Evolutionary conservation across 345 rosid species (phyloP).

Genomic region (Salix exigua): DNA sequence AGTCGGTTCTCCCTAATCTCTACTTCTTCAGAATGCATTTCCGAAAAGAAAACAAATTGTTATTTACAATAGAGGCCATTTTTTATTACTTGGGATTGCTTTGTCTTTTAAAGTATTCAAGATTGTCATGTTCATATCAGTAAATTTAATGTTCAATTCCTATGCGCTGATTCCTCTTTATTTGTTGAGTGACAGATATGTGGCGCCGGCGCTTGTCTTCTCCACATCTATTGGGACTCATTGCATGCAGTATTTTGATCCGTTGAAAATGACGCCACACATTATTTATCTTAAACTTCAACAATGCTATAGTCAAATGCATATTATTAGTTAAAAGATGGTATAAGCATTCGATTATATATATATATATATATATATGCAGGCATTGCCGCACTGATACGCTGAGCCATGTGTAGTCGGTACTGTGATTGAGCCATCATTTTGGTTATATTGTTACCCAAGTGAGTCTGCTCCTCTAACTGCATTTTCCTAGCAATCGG

Average conservation of each 20-base stretch:
- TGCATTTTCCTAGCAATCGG: no score
- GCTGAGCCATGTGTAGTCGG: not conserved
- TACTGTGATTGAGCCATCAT: not conserved
- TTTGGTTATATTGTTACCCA: not conserved
- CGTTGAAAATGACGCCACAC: not conserved
- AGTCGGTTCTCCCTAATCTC: not conserved
- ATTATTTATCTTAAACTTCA: not conserved
- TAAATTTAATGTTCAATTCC: not conserved
- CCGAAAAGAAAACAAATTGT: not conserved
- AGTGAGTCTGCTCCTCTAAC: not conserved
- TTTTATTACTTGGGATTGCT: not conserved
- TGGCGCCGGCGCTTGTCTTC: not conserved
- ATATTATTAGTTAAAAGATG: not conserved
- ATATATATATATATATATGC: not conserved
- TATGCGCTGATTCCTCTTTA: constrained; percentile 1
- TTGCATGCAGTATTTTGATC: not conserved
- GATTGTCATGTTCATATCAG: not conserved
- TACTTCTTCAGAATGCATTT: not conserved
- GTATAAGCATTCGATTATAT: not conserved
- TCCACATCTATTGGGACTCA: not conserved
- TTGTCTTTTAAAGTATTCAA: not conserved
- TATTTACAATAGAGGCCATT: not conserved
- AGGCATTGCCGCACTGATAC: no score
- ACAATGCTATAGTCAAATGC: not conserved
- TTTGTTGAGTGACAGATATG: not conserved